Base-by-base conservation (phyloP, 1,284 basidiomycete genomes). In the Fomitopsis palustris region DNA sequence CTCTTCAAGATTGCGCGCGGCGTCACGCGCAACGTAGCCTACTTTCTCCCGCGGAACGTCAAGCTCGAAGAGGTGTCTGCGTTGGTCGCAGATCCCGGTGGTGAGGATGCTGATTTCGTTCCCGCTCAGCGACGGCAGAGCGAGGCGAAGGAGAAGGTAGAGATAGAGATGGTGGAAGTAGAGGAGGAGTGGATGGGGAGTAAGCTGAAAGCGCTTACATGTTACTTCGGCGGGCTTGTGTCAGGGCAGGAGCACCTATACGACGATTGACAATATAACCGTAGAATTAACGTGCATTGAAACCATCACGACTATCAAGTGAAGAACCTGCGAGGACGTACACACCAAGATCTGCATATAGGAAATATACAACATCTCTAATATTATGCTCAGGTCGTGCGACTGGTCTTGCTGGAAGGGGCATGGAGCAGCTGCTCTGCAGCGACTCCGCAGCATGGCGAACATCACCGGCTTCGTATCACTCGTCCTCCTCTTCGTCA, bases 181-280 rank as follows among this genome's bases (percentile, higher is more conserved):
- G 93, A 96, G 69, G 93, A 95, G 70, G 90, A 92, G 69, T 95
- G 92, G 90, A 93, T 92, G 88, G 87, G 89, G 2, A 77, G 75
- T 17, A 95, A 94, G 73, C 75, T 95, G 54, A 96, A 95, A 67
- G 91, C 90, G 0, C 72, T 93, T 60, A 92, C 89, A 1, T 92
- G 89, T 72, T 92, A 92, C 70, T 92, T 90, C 69, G 90, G 91
- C 23, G 91, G 91, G 17, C 73, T 93, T 23, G 87, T 76, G 1
- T 69, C 72, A 14, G 88, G 86, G 1, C 90, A 92, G 66, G 85
- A 84, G 59, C 70, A 81, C 42, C 65, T 85, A 55, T 91, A 86
- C 64, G 64, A 67, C 5, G 29, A n/a, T 27, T 61, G 54, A 57
- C 38, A 42, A 42, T 35, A 23, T 35, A 23, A 31, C 33, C 12